Base-by-base conservation (phyloP, 495 filamentous ascomycete species). In the Penicillium fimorum region DNA sequence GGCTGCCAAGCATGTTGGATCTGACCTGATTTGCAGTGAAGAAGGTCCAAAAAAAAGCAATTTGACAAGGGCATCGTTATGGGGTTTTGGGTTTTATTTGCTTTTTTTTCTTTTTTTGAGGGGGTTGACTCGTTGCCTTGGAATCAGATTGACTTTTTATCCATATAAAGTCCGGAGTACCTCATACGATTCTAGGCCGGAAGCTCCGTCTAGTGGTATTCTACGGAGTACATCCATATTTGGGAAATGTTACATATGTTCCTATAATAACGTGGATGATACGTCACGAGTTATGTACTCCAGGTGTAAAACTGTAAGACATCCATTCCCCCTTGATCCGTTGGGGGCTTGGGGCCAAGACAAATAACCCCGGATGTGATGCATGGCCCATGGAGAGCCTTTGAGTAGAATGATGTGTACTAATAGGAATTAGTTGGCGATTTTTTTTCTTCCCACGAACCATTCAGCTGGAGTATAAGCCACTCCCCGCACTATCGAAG, bases 1-100 rank as follows among this genome's bases (percentile, higher is more conserved):
- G 53, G 62, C 61, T 66, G 69, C 69, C 69, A 66, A 67, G 65
- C 61, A 62, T 64, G 61, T 61, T 61, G 60, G 47, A 63, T 60
- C 43, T 32, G 49, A 57, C 58, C 61, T 72, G 67, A 72, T 70
- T 69, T 64, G 67, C 60, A 65, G 67, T 65, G 55, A 62, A 47
- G 49, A 67, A 61, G 53, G 46, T 59, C 53, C 30, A 47, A 50
- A 53, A 55, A 55, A 61, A 58, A 58, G 41, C 22, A 52, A 64
- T 57, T 58, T 35, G 27, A 25, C 20, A 33, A 38, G 20, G 40
- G n/a, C 22, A 47, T 13, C 30, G n/a, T 38, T 51, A 25, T 40
- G 35, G 20, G 20, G 13, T 41, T 42, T 38, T 49, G 20, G 2
- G 30, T 35, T 49, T 35, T 15, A 38, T 38, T 40, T 53, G 37